Evolutionary conservation across 2,329 filamentous ascomycete genomes (phyloP).

Genomic region (Ascochyta clinopodiicola): DNA sequence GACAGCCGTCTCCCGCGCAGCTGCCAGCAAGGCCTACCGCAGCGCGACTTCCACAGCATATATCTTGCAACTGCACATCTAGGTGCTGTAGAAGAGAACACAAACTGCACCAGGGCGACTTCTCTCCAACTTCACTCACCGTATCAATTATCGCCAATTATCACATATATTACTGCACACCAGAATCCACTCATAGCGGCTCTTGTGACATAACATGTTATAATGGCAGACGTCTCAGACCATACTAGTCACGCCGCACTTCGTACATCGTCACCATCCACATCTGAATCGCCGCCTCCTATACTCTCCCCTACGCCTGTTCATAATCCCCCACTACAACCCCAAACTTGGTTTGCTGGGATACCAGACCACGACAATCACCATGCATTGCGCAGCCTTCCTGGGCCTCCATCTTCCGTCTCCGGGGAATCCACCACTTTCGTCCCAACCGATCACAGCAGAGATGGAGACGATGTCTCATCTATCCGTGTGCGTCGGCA

Average conservation of each 20-base stretch:
- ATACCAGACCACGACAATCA: background rate
- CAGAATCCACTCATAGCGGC: background rate
- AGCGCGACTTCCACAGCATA: background rate
- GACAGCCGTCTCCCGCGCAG: background rate
- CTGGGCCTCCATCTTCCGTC: background rate
- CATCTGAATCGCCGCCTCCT: background rate
- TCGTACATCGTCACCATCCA: background rate
- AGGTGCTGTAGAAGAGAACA: background rate
- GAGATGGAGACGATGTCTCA: background rate
- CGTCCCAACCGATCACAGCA: background rate
- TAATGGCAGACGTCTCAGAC: background rate
- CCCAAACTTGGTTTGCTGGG: background rate
- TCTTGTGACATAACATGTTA: background rate
- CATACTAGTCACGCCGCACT: background rate
- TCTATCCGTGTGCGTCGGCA: background rate
- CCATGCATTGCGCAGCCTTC: background rate
- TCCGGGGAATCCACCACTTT: background rate
- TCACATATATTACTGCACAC: background rate
- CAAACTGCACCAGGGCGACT: background rate
- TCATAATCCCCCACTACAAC: background rate
- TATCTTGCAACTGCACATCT: background rate
- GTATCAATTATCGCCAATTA: background rate
- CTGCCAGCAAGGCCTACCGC: conserved; percentile 1
- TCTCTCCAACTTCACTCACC: too few species aligned
- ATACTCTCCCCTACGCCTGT: background rate